Percentiles rank a stretch among this genome's conserved stretches.
Conservation (phyloP, 2,329 filamentous ascomycete species). For the Setomelanomma holmii region DNA sequence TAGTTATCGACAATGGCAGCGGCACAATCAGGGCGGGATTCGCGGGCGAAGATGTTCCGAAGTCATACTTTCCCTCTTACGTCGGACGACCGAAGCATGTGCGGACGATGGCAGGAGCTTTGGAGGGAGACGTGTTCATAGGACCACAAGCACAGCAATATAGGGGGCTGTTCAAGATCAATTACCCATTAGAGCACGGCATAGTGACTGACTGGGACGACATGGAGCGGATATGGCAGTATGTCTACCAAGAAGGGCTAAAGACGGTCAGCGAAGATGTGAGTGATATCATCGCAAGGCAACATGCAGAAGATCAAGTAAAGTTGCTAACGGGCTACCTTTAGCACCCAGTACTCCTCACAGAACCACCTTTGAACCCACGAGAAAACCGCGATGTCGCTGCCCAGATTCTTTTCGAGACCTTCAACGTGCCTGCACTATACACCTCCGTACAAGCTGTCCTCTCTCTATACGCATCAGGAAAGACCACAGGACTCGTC, state of each 20-base stretch:
- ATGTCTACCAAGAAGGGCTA: conserved; percentile 93
- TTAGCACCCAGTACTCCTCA: conserved; percentile 92
- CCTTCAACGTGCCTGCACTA: conserved; percentile 94
- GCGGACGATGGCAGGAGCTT: conserved; percentile 90
- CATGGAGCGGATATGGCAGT: conserved; percentile 99
- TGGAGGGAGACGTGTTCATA: conserved; percentile 97
- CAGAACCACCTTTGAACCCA: conserved; percentile 94
- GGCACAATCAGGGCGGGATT: conserved; percentile 97
- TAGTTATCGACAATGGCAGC: conserved; percentile 98
- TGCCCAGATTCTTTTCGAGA: conserved; percentile 97
- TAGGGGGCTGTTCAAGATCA: conserved; percentile 91
- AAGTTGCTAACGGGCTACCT: conserved; percentile 20
- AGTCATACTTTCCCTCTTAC: conserved; percentile 97
- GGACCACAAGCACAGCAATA: conserved; percentile 90
- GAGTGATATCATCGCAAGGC: conserved; percentile 34
- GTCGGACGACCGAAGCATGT: conserved; percentile 96
- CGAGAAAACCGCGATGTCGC: conserved; percentile 94
- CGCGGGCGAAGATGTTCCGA: conserved; percentile 92
- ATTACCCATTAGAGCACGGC: conserved; percentile 94
- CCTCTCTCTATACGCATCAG: conserved; percentile 92
- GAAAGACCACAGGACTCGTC: conserved; percentile 93
- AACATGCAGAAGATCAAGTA: conserved; percentile 9
- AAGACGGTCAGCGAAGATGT: conserved; percentile 98
- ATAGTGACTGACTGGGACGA: conserved; percentile 99
- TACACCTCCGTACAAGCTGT: conserved; percentile 98